Conservation (phyloP, 1,284 basidiomycete species). For the Chalciporus piperatoides region DNA sequence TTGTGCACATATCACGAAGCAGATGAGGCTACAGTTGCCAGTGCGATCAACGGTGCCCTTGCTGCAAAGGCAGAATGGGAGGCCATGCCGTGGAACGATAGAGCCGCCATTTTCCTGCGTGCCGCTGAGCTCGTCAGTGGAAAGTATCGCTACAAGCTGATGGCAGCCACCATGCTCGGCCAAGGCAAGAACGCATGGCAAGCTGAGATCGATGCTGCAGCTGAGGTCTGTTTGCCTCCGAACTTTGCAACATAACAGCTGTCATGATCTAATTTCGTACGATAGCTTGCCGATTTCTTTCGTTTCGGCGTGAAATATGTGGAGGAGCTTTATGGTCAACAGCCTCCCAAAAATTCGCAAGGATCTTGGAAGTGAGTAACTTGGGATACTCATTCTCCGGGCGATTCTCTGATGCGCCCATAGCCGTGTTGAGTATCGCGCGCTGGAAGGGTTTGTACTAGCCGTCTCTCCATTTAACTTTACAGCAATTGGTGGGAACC, state of each 20-base stretch:
- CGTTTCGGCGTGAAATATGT: slow-evolving; percentile 97
- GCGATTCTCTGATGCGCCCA: slow-evolving; percentile 5
- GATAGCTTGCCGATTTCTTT: slow-evolving; percentile 88
- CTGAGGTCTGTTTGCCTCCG: slow-evolving; percentile 64
- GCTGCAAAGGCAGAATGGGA: slow-evolving; percentile 90
- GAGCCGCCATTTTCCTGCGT: slow-evolving; percentile 97
- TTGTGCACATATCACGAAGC: slow-evolving; percentile 91
- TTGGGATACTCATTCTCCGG: neutral
- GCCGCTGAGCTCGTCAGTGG: slow-evolving; percentile 91
- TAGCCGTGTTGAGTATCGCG: slow-evolving; percentile 93
- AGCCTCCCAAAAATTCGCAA: slow-evolving; percentile 83
- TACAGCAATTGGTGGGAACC: slow-evolving; percentile 94
- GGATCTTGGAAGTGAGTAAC: slow-evolving; percentile 96
- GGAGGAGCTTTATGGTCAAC: slow-evolving; percentile 89
- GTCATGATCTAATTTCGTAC: slow-evolving; percentile 1
- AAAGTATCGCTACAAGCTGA: slow-evolving; percentile 92
- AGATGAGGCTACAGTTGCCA: slow-evolving; percentile 67
- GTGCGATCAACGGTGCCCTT: slow-evolving; percentile 87
- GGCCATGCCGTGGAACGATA: slow-evolving; percentile 91
- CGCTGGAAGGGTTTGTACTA: slow-evolving; percentile 95
- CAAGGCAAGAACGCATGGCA: slow-evolving; percentile 99
- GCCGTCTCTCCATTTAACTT: slow-evolving; percentile 99
- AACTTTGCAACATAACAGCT: neutral
- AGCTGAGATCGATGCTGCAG: slow-evolving; percentile 98
- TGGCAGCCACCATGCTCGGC: slow-evolving; percentile 97